phyloP scores from a whole-genome alignment of 306 rosid species.

The Corylus heterophylla region DNA sequence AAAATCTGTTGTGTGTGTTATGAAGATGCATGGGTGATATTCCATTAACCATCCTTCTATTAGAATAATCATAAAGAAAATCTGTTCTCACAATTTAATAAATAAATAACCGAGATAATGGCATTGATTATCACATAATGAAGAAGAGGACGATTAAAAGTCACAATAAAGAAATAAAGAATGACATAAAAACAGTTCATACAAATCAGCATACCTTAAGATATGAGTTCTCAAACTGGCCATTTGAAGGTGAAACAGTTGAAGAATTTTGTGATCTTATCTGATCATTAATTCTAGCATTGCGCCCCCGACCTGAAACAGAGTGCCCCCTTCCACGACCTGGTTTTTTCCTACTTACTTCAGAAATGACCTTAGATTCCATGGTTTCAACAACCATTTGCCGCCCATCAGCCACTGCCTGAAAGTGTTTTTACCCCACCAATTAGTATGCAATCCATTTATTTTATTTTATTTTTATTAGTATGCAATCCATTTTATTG shows the following conservation, averaged over 20 bases:
- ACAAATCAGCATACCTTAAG: slow-evolving; percentile 47
- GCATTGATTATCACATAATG: not conserved
- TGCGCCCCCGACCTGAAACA: slow-evolving; percentile 81
- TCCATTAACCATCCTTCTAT: not conserved
- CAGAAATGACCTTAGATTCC: slow-evolving; percentile 57
- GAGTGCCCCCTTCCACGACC: slow-evolving; percentile 89
- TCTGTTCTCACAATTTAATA: not conserved
- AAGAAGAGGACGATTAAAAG: slow-evolving; percentile 8
- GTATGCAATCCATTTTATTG: slow-evolving; percentile 9
- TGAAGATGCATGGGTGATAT: not conserved
- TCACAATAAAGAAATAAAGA: slow-evolving; percentile 11
- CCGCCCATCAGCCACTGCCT: slow-evolving; percentile 67
- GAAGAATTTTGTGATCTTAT: slow-evolving; percentile 49
- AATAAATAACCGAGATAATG: not conserved
- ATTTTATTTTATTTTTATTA: not conserved
- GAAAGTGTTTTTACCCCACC: slow-evolving; percentile 29
- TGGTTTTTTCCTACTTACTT: slow-evolving; percentile 69
- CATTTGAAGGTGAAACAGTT: slow-evolving; percentile 61
- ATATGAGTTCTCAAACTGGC: slow-evolving; percentile 60
- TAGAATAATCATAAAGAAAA: not conserved
- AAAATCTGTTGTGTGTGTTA: too few species aligned
- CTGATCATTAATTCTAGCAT: slow-evolving; percentile 73
- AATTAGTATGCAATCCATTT: slow-evolving; percentile 7
- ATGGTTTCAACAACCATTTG: slow-evolving; percentile 54
- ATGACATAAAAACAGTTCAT: slow-evolving; percentile 16